These are phyloP conservation scores for Selaginella moellendorffii DNA, from an alignment of 75 land plant species.

Conservation along the genomic window DNA sequence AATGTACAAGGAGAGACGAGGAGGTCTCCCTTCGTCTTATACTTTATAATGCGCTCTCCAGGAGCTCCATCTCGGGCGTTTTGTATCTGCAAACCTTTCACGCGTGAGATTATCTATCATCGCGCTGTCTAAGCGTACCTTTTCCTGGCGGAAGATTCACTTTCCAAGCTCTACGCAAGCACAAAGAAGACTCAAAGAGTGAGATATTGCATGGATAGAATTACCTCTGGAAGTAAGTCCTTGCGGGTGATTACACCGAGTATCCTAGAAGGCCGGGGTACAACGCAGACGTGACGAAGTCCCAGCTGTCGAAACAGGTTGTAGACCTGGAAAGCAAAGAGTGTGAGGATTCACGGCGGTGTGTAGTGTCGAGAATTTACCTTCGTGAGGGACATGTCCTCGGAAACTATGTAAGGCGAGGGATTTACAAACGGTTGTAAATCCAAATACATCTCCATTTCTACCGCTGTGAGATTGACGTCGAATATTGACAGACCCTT, in stretches of 20 bases:
- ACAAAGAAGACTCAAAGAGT: neutral
- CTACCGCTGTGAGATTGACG: constrained; percentile 58
- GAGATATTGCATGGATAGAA: neutral
- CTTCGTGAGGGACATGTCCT: constrained; percentile 97
- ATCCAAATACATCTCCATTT: constrained; percentile 93
- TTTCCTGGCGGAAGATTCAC: neutral
- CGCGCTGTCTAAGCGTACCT: neutral
- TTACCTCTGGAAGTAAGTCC: constrained; percentile 83
- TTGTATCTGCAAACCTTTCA: too few species aligned
- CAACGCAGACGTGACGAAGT: constrained; percentile 88
- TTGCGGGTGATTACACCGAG: constrained; percentile 88
- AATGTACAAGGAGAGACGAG: too few species aligned
- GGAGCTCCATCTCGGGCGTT: too few species aligned
- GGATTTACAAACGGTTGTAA: constrained; percentile 92
- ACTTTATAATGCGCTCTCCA: too few species aligned
- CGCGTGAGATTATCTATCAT: too few species aligned
- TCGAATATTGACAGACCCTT: constrained; percentile 73
- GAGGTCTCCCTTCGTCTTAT: too few species aligned
- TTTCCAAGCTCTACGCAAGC: neutral
- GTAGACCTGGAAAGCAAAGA: constrained; percentile 45
- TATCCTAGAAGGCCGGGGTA: constrained; percentile 83
- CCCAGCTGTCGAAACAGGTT: constrained; percentile 96
- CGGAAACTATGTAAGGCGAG: constrained; percentile 88
- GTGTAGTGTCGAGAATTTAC: constrained; percentile 17
- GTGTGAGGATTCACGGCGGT: neutral